Evolutionary conservation across 805 yeast genomes (phyloP).

Genomic region (Lipomyces sp.): DNA sequence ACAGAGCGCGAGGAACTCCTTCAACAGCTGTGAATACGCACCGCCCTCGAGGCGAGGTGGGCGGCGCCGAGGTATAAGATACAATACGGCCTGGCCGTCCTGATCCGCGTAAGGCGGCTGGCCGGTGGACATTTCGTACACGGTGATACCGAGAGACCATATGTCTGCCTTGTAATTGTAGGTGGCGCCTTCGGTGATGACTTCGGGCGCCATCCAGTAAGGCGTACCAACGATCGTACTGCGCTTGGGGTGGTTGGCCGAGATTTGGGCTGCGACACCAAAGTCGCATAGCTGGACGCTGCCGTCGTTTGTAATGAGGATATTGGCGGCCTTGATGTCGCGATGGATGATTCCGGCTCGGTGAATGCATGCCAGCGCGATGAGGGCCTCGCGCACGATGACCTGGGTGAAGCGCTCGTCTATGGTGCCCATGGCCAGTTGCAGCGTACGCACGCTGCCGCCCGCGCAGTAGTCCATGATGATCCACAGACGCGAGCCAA

Average conservation of each 20-base stretch:
- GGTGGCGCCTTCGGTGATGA: slow-evolving; percentile 44
- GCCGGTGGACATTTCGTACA: slow-evolving; percentile 93
- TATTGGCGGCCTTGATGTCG: slow-evolving; percentile 95
- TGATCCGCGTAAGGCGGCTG: slow-evolving; percentile 96
- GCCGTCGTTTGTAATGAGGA: slow-evolving; percentile 84
- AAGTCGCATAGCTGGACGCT: slow-evolving; percentile 90
- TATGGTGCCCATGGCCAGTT: slow-evolving; percentile 54
- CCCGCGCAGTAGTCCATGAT: slow-evolving; percentile 98
- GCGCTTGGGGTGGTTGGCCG: slow-evolving; percentile 70
- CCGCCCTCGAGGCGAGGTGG: slow-evolving; percentile 95
- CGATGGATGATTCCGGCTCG: slow-evolving; percentile 89
- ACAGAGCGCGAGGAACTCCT: slow-evolving; percentile 87
- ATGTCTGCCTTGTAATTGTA: slow-evolving; percentile 81
- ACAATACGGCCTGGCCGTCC: slow-evolving; percentile 93
- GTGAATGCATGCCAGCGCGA: slow-evolving; percentile 80
- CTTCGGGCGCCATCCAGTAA: slow-evolving; percentile 58
- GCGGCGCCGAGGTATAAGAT: slow-evolving; percentile 82
- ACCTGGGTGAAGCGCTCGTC: slow-evolving; percentile 83
- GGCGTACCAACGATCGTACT: slow-evolving; percentile 81
- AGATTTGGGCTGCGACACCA: slow-evolving; percentile 94
- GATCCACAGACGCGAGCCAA: slow-evolving; percentile 93
- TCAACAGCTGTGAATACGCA: slow-evolving; percentile 68
- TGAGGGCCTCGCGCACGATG: slow-evolving; percentile 74
- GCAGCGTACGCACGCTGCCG: slow-evolving; percentile 81
- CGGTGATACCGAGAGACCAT: slow-evolving; percentile 95